These are phyloP conservation scores for Rhizophagus clarus DNA, from an alignment of 192 early-diverging fungal species.

Conservation along the genomic window DNA sequence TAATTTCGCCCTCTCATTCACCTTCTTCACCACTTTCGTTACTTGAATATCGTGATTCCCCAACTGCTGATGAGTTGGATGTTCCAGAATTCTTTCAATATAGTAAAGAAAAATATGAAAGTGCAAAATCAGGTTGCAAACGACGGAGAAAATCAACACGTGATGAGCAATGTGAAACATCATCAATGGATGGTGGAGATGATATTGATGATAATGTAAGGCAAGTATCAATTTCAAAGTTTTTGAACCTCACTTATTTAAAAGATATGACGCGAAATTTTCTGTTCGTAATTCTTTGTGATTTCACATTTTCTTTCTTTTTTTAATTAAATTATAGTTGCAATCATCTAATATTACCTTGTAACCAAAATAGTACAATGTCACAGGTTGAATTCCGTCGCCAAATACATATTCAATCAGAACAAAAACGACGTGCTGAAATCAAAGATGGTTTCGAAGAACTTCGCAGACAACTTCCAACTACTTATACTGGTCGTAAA, in stretches of 20 bases:
- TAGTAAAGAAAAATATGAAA: constrained; percentile 34
- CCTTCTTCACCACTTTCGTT: neutral
- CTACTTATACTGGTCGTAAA: constrained; percentile 39
- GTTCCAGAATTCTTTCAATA: constrained; percentile 33
- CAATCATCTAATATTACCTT: neutral
- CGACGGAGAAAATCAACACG: constrained; percentile 14
- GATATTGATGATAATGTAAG: constrained; percentile 14
- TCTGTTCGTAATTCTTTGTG: neutral
- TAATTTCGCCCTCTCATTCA: neutral
- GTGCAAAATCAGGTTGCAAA: constrained; percentile 11
- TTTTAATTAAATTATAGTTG: neutral
- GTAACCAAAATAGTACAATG: constrained; percentile 4
- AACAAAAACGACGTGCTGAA: constrained; percentile 49
- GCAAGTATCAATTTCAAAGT: neutral
- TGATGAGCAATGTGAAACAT: constrained; percentile 17
- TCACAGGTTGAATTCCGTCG: constrained; percentile 44
- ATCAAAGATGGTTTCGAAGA: constrained; percentile 53
- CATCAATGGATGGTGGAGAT: constrained; percentile 26
- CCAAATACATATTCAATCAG: constrained; percentile 52
- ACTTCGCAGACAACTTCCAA: constrained; percentile 46
- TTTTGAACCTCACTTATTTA: no score
- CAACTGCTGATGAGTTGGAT: constrained; percentile 24
- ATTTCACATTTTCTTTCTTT: neutral
- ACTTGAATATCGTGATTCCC: constrained; percentile 26
- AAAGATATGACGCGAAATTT: neutral